These are phyloP conservation scores for Maudiozyma bulderi DNA, from an alignment of 805 yeast species.

Conservation along the genomic window DNA sequence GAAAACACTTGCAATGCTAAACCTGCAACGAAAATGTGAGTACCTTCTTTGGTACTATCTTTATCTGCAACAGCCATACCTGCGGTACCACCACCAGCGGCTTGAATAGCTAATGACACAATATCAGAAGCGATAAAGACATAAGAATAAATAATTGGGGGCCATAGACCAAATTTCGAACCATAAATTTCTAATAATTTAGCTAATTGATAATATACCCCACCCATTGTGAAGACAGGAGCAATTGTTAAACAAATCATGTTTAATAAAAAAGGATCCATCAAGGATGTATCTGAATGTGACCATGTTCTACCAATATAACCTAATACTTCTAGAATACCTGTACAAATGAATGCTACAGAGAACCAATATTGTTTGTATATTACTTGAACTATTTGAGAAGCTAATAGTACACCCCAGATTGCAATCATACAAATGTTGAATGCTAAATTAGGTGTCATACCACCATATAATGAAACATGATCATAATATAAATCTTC, in stretches of 20 bases:
- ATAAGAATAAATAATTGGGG: conserved; percentile 35
- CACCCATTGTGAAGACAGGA: conserved; percentile 81
- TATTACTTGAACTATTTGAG: conserved; percentile 38
- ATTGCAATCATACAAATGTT: conserved; percentile 49
- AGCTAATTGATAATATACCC: conserved; percentile 63
- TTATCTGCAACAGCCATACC: conserved; percentile 34
- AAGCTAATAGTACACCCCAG: conserved; percentile 39
- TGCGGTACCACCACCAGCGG: conserved; percentile 68
- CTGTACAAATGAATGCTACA: conserved; percentile 44
- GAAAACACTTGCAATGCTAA: conserved; percentile 66
- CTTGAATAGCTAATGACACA: conserved; percentile 56
- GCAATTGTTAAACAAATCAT: conserved; percentile 63
- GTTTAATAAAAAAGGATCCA: conserved; percentile 48
- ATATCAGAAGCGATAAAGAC: conserved; percentile 61
- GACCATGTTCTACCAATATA: conserved; percentile 52
- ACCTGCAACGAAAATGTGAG: conserved; percentile 60
- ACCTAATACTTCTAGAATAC: conserved; percentile 55
- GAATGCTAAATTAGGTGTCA: conserved; percentile 44
- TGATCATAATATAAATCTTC: conserved; percentile 1
- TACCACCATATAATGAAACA: conserved; percentile 31
- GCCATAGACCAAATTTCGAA: conserved; percentile 36
- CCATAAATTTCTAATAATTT: conserved; percentile 59
- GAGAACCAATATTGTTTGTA: conserved; percentile 61
- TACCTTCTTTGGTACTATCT: conserved; percentile 19
- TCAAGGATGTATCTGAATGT: conserved; percentile 27